Conservation (phyloP, 345 rosid genomes). For the Cardamine resedifolia region DNA sequence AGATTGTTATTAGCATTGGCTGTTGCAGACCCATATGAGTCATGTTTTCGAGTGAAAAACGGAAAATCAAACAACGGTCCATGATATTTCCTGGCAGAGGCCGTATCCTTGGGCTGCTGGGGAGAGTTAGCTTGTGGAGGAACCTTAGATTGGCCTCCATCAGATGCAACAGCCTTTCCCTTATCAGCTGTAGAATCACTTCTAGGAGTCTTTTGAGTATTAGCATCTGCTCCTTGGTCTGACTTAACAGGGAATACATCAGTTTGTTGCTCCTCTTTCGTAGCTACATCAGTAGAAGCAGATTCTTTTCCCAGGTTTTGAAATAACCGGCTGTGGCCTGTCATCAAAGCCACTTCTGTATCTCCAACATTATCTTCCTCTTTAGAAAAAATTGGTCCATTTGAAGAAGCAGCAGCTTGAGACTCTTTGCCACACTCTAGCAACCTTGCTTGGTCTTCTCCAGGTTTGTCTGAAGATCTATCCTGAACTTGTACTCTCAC, state of each 20-base stretch:
- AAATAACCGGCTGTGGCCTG: slow-evolving; percentile 45
- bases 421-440: slow-evolving; percentile 59
- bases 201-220: slow-evolving; percentile 55
- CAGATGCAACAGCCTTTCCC: slow-evolving; percentile 78
- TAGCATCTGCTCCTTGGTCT: slow-evolving; percentile 71
- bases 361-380: slow-evolving; percentile 61
- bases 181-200: slow-evolving; percentile 65
- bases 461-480: slow-evolving; percentile 53
- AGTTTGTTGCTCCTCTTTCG: slow-evolving; percentile 78
- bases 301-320: slow-evolving; percentile 54
- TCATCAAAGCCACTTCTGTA: slow-evolving; percentile 58
- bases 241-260: slow-evolving; percentile 54
- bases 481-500: slow-evolving; percentile 60
- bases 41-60: slow-evolving; percentile 93
- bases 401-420: slow-evolving; percentile 46
- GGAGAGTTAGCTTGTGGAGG: slow-evolving; percentile 58
- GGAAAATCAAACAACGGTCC: slow-evolving; percentile 99
- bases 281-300: slow-evolving; percentile 42
- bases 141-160: slow-evolving; percentile 66
- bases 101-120: slow-evolving; percentile 70
- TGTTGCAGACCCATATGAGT: slow-evolving; percentile 72
- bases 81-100: slow-evolving; percentile 88
- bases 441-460: slow-evolving; percentile 60
- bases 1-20: slow-evolving; percentile 76
- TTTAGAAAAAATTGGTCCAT: slow-evolving; percentile 49